Base-by-base conservation (phyloP, 2,329 filamentous ascomycete species). In the Alternaria gansuensis region DNA sequence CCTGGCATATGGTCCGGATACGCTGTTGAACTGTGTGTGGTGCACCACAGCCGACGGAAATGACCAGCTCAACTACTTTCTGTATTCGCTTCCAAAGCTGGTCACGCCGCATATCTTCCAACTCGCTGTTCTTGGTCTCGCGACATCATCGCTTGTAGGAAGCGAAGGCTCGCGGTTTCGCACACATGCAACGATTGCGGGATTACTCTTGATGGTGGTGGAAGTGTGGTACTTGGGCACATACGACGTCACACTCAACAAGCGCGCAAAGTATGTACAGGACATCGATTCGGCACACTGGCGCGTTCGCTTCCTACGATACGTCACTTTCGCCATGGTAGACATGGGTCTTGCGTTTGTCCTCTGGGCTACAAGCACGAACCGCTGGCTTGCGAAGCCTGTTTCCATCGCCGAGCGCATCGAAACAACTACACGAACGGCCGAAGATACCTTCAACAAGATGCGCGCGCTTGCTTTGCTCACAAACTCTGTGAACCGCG, bases 71-170 rank as follows among this genome's bases (percentile, higher is more conserved):
- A 87, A 85, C 40, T 97, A 93, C 80, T 84, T 96, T 48, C 85
- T 91, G 75, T 98, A 96, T 79, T 89, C 90, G 13, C 78, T 96
- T 0, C 91, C 94, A 0, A 82, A 86, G 26, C 80, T 96, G 7
- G 70, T 93, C 1, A 82, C 87, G 13, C 90, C 91, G n/a, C 94
- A 99, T 78, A 80, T 98, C 8, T 73, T 88, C 46, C 95, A 97
- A 79, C 83, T 97, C 50, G 78, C 86, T 54, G 77, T 89, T 45
- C 78, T 97, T 17, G 91, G 91, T 4, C 69, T 92, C 43, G 88
- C 87, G 0, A 98, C 94, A 0, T 92, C 90, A 0, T 81, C 85
- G 2, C 73, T 94, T 50, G 84, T 87, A 0, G 90, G 90, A 23
- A 78, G 80, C 36, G 84, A 88, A 57, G 88, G 87, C 4, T 80